phyloP scores from a whole-genome alignment of 345 rosid genomes.

The Camelina sativa region DNA sequence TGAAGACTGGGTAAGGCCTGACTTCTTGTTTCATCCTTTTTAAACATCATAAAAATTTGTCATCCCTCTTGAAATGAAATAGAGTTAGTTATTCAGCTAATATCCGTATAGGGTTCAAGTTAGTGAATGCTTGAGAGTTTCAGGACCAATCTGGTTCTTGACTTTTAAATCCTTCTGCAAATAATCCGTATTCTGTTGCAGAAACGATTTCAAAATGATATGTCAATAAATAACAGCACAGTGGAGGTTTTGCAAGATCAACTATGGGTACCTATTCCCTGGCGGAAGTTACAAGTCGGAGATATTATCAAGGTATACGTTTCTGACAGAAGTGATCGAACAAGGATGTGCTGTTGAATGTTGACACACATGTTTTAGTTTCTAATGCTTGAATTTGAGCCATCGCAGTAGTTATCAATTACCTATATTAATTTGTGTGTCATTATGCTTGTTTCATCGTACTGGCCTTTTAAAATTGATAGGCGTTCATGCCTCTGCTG shows the following conservation, averaged over 20 bases:
- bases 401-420: too few relatives aligned
- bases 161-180: conserved; percentile 18
- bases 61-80: conserved; percentile 8
- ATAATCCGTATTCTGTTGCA: conserved; percentile 53
- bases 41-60: conserved; percentile 18
- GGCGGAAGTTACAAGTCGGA: conserved; percentile 98
- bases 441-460: too few relatives aligned
- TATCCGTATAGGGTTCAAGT: conserved; percentile 4
- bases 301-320: conserved; percentile 79
- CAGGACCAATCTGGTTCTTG: conserved; percentile 22
- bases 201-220: conserved; percentile 97
- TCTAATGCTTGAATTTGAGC: too few relatives aligned
- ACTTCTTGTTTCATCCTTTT: conserved; percentile 23
- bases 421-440: too few relatives aligned
- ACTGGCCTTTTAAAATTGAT: too few relatives aligned
- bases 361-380: conserved; percentile 4
- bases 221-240: conserved; percentile 77
- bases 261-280: conserved; percentile 74
- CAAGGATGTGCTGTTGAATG: neutral
- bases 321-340: conserved; percentile 1
- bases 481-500: too few relatives aligned
- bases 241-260: conserved; percentile 87
- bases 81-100: neutral
- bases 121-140: conserved; percentile 3
- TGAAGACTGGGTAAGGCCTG: conserved; percentile 87